phyloP scores from a whole-genome alignment of 768 basidiomycete species.

The Mycena albidolilacea region DNA sequence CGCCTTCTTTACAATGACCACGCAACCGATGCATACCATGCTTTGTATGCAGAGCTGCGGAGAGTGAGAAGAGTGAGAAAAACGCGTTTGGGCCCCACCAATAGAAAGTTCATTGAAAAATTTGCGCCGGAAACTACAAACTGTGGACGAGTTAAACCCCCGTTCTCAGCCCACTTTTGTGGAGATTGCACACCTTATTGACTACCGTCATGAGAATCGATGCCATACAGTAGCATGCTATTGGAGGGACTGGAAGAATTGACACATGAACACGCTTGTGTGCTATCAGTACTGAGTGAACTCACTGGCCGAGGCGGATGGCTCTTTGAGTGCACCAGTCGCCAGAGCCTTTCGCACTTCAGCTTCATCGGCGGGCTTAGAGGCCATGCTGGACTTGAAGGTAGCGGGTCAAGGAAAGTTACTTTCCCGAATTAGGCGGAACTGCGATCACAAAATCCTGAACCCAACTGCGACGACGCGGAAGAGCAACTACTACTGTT shows the following conservation, averaged over 20 bases:
- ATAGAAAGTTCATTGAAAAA: conserved; percentile 98
- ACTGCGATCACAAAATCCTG: neutral
- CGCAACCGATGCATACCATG: conserved; percentile 86
- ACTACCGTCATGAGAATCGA: conserved; percentile 98
- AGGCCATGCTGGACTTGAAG: conserved; percentile 25
- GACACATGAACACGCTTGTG: neutral
- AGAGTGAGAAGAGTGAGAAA: neutral
- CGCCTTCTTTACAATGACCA: conserved; percentile 77
- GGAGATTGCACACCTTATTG: conserved; percentile 80
- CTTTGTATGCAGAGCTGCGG: conserved; percentile 86
- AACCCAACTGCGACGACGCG: too few species aligned
- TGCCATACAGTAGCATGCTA: conserved; percentile 91
- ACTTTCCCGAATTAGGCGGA: neutral
- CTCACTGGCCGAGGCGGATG: conserved; percentile 19
- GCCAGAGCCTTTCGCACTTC: conserved; percentile 53
- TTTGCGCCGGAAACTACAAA: conserved; percentile 94
- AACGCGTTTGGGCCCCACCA: conserved; percentile 49
- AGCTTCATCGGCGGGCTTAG: conserved; percentile 24
- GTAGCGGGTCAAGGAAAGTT: neutral
- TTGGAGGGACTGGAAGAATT: conserved; percentile 74
- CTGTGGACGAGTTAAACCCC: conserved; percentile 54
- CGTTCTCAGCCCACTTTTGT: neutral
- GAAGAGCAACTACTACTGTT: too few species aligned
- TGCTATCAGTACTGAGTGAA: neutral
- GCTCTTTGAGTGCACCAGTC: conserved; percentile 50